Evolutionary conservation across 2,329 filamentous ascomycete genomes (phyloP).

Genomic region (Alternaria longipes): DNA sequence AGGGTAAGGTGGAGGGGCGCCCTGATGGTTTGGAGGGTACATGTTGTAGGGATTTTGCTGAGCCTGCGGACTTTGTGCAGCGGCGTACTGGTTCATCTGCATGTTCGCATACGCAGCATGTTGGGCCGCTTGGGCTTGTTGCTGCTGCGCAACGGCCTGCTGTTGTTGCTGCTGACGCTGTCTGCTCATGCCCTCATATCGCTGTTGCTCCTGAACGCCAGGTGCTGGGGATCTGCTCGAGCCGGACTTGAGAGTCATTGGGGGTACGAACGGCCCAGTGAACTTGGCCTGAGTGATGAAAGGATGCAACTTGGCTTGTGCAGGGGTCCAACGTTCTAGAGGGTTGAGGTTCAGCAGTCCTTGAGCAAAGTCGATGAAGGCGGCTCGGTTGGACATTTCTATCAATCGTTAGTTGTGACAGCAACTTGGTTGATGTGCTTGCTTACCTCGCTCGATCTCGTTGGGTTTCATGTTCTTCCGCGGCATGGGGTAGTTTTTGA

Average conservation of each 20-base stretch:
- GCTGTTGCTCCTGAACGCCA: slow-evolving; percentile 93
- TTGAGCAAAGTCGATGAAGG: slow-evolving; percentile 97
- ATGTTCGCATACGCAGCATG: slow-evolving; percentile 72
- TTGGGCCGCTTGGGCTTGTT: slow-evolving; percentile 63
- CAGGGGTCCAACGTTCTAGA: slow-evolving; percentile 94
- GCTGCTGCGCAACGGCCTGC: slow-evolving; percentile 65
- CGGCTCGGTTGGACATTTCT: slow-evolving; percentile 99
- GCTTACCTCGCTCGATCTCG: slow-evolving; percentile 91
- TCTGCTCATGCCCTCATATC: slow-evolving; percentile 92
- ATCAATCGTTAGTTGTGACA: slow-evolving; percentile 27
- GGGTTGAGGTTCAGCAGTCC: slow-evolving; percentile 94
- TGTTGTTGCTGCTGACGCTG: slow-evolving; percentile 74
- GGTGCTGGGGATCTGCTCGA: slow-evolving; percentile 88
- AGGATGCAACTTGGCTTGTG: slow-evolving; percentile 95
- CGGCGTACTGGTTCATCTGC: slow-evolving; percentile 66
- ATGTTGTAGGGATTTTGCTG: slow-evolving; percentile 79
- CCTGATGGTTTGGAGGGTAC: slow-evolving; percentile 74
- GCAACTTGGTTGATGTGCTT: background rate
- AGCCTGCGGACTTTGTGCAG: slow-evolving; percentile 54
- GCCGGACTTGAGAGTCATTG: slow-evolving; percentile 93
- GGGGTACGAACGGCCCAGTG: slow-evolving; percentile 93
- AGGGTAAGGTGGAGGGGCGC: slow-evolving; percentile 81
- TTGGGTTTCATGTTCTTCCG: slow-evolving; percentile 99
- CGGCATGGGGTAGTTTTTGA: slow-evolving; percentile 97
- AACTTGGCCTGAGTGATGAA: slow-evolving; percentile 99